These are phyloP conservation scores for Eimeria sp. DNA, from an alignment of 169 alveolate genomes.

Conservation along the genomic window DNA sequence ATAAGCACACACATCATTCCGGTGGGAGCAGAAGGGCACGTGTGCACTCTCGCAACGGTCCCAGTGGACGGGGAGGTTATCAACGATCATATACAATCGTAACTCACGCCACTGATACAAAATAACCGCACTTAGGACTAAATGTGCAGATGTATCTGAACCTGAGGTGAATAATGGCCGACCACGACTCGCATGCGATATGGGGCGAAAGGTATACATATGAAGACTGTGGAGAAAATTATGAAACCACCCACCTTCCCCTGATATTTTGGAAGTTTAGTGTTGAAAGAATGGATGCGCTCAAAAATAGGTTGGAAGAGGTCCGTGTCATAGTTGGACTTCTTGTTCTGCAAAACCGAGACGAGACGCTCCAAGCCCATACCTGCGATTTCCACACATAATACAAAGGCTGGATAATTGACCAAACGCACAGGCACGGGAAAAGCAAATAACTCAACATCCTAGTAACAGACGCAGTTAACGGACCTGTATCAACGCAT, in stretches of 20 bases:
- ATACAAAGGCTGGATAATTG: neutral
- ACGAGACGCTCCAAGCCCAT: conserved; percentile 97
- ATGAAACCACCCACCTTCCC: conserved; percentile 88
- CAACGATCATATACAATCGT: neutral
- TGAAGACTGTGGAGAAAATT: neutral
- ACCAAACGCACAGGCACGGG: neutral
- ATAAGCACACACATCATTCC: neutral
- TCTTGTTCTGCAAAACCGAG: conserved; percentile 91
- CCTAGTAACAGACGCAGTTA: neutral
- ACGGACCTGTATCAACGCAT: conserved; percentile 96
- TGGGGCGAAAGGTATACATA: neutral
- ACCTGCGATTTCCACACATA: conserved; percentile 80
- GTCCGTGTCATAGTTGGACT: conserved; percentile 97
- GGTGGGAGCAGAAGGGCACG: neutral
- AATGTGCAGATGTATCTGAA: neutral
- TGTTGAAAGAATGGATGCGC: conserved; percentile 89
- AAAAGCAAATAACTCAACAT: too few species aligned
- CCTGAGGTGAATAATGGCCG: neutral
- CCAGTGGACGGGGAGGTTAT: neutral
- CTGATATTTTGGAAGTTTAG: conserved; percentile 89
- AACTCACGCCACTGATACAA: neutral
- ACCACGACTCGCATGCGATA: neutral
- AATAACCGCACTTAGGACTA: neutral
- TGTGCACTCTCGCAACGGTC: neutral
- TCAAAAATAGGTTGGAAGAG: conserved; percentile 92